Evolutionary conservation across 1,139 yeast species (phyloP).

Genomic region (Kazachstania sp.): DNA sequence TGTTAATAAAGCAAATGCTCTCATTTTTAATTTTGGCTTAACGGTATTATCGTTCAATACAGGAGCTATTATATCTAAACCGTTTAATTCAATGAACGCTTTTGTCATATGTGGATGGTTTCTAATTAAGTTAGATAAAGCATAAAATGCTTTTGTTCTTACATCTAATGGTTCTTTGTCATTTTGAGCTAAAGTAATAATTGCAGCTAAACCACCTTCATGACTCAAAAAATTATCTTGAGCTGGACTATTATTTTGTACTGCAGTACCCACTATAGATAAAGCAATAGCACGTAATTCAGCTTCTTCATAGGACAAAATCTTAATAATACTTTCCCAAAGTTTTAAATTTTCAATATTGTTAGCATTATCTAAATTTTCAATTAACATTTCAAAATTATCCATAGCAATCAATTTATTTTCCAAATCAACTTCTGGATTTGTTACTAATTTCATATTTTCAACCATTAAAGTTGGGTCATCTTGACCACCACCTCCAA

Average conservation of each 20-base stretch:
- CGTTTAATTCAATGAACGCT: conserved; percentile 47
- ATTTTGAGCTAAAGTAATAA: conserved; percentile 37
- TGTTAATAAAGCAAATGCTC: conserved; percentile 50
- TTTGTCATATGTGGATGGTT: conserved; percentile 54
- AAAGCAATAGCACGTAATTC: conserved; percentile 52
- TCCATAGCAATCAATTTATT: conserved; percentile 72
- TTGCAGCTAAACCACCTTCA: conserved; percentile 40
- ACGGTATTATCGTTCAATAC: conserved; percentile 18
- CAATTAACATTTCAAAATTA: conserved; percentile 88
- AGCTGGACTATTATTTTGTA: conserved; percentile 74
- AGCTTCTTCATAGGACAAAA: conserved; percentile 39
- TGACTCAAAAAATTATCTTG: conserved; percentile 57
- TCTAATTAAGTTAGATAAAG: conserved; percentile 66
- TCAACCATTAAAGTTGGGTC: conserved; percentile 82
- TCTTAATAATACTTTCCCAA: conserved; percentile 61
- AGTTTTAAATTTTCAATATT: conserved; percentile 74
- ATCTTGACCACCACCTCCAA: conserved; percentile 66
- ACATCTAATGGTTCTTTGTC: conserved; percentile 33
- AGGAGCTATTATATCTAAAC: conserved; percentile 48
- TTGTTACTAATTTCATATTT: conserved; percentile 53
- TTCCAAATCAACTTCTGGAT: conserved; percentile 55
- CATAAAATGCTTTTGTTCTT: conserved; percentile 61
- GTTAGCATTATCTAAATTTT: conserved; percentile 90
- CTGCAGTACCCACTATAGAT: conserved; percentile 82
- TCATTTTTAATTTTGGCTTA: conserved; percentile 39